Conservation (phyloP, 441 rosid genomes). For the Rhodomyrtus psidioides region DNA sequence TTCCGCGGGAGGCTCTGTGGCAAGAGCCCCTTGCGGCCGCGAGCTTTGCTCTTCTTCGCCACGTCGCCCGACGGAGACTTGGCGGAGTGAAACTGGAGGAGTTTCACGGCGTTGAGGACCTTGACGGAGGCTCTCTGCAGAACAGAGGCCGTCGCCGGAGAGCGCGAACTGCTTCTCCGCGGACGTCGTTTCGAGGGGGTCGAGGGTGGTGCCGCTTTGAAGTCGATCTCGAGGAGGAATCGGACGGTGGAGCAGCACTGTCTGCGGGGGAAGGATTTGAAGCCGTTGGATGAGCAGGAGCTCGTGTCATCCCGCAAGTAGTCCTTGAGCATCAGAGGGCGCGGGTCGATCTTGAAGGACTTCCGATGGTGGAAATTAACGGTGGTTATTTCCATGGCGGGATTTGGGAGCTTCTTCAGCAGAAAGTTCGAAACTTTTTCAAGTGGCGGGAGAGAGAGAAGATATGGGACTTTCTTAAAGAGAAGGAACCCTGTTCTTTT, state of each 20-base stretch:
- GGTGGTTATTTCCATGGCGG: neutral
- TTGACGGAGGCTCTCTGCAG: constrained; percentile 51
- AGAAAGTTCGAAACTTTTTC: neutral
- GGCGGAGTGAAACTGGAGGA: constrained; percentile 30
- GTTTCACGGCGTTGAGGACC: constrained; percentile 47
- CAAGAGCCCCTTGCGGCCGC: constrained; percentile 1
- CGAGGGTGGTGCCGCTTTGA: constrained; percentile 13
- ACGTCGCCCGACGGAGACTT: constrained; percentile 14
- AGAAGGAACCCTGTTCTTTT: neutral
- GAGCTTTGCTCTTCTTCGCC: neutral
- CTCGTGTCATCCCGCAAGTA: constrained; percentile 57
- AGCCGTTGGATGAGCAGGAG: constrained; percentile 78
- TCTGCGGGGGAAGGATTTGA: constrained; percentile 68
- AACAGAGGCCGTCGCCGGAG: constrained; percentile 25
- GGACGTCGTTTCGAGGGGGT: constrained; percentile 12
- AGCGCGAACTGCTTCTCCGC: constrained; percentile 12
- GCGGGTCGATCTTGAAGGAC: neutral
- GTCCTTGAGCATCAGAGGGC: constrained; percentile 42
- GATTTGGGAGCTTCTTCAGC: neutral
- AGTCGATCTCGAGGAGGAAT: constrained; percentile 45
- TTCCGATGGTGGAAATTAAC: constrained; percentile 12
- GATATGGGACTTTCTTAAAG: neutral
- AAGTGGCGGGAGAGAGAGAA: neutral
- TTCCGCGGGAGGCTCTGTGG: constrained; percentile 36
- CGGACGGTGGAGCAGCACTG: constrained; percentile 56